phyloP scores from a whole-genome alignment of 305 asterid genomes.

The Ajuga reptans region DNA sequence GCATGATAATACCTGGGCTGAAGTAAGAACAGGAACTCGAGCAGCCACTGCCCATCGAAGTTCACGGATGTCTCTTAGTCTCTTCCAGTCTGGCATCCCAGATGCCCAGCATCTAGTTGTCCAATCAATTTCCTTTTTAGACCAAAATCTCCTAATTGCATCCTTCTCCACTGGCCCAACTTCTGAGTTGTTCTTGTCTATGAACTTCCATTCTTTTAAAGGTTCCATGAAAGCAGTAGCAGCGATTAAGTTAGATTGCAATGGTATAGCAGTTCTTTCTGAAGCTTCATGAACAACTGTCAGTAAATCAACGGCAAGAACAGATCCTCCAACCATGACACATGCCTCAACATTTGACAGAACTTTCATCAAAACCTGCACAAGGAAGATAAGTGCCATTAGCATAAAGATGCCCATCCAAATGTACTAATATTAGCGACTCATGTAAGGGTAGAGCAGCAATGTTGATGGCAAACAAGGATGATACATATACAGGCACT shows the following conservation, averaged over 20 bases:
- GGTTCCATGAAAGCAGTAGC: constrained; percentile 99
- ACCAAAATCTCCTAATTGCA: constrained; percentile 89
- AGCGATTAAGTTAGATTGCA: constrained; percentile 95
- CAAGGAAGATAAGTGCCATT: constrained; percentile 17
- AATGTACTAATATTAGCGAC: background rate
- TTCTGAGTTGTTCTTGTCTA: constrained; percentile 61
- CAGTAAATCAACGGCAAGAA: constrained; percentile 91
- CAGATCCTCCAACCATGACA: constrained; percentile 98
- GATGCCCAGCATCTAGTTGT: constrained; percentile 91
- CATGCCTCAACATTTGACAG: constrained; percentile 86
- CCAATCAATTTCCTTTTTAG: constrained; percentile 86
- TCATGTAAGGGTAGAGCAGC: background rate
- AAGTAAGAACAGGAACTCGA: constrained; percentile 92
- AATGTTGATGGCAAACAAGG: background rate
- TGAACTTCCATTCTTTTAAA: constrained; percentile 84
- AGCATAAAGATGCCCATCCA: constrained; percentile 9
- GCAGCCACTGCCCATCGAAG: constrained; percentile 93
- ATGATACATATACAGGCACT: constrained; percentile 2
- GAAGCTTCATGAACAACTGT: constrained; percentile 93
- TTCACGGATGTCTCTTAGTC: constrained; percentile 87
- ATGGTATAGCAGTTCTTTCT: constrained; percentile 92
- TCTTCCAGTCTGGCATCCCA: constrained; percentile 99
- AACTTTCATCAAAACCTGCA: constrained; percentile 89
- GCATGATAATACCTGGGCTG: constrained; percentile 59
- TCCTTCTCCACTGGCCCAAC: constrained; percentile 98